These are phyloP conservation scores for Vitis amurensis DNA, from an alignment of 164 flowering plant species.

Conservation along the genomic window DNA sequence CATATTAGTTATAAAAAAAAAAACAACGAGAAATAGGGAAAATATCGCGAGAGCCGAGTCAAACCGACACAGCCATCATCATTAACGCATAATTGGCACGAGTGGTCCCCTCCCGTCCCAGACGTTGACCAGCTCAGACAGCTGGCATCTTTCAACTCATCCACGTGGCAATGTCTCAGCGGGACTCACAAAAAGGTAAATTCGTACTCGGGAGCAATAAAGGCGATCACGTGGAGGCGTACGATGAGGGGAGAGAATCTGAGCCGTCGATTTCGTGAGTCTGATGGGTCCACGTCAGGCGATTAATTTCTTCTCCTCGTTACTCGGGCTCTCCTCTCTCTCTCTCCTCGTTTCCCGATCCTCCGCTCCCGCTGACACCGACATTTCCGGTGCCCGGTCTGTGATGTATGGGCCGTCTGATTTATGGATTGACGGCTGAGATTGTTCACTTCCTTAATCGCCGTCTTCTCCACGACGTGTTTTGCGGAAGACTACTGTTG, in stretches of 20 bases:
- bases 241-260: too few relatives aligned
- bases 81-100: constrained; percentile 20
- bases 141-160: neutral
- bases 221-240: too few relatives aligned
- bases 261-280: too few relatives aligned
- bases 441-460: constrained; percentile 21
- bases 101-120: constrained; percentile 12
- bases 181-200: neutral
- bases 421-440: constrained; percentile 13
- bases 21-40: too few relatives aligned
- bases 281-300: too few relatives aligned
- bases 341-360: constrained; percentile 29
- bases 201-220: too few relatives aligned
- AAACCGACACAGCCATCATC: constrained; percentile 1
- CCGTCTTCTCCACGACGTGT: constrained; percentile 38
- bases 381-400: constrained; percentile 26
- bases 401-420: constrained; percentile 10
- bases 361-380: constrained; percentile 52
- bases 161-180: neutral
- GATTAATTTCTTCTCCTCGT: constrained; percentile 6
- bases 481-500: constrained; percentile 32
- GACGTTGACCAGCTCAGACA: neutral
- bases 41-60: too few relatives aligned
- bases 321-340: constrained; percentile 4
- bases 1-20: too few relatives aligned